A percentile compares a stretch with the other conserved stretches of the same genome.
These are phyloP conservation scores for Phytophthora sojae DNA, from an alignment of 352 stramenopile species.

Conservation along the genomic window DNA sequence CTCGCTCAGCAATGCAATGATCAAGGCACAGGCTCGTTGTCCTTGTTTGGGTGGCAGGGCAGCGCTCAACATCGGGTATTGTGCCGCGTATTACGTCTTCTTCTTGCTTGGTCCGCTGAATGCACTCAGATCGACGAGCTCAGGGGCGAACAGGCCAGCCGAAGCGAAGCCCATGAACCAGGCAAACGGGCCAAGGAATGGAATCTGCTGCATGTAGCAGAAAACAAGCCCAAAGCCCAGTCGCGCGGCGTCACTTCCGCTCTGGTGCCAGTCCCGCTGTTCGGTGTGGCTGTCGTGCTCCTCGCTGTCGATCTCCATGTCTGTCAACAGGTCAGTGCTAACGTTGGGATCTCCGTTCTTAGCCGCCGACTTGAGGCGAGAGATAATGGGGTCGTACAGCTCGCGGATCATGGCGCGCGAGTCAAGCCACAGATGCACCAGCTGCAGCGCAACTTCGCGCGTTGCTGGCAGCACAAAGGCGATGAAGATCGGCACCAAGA, in stretches of 20 bases:
- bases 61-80: too few species aligned
- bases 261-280: slow-evolving; percentile 59
- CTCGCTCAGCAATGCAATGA: too few species aligned
- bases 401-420: slow-evolving; percentile 71
- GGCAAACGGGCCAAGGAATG: slow-evolving; percentile 68
- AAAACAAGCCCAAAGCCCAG: slow-evolving; percentile 75
- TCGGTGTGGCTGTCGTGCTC: slow-evolving; percentile 32
- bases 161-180: slow-evolving; percentile 78
- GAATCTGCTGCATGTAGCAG: slow-evolving; percentile 62
- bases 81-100: slow-evolving; percentile 15
- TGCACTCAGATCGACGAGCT: slow-evolving; percentile 78
- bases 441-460: slow-evolving; percentile 47
- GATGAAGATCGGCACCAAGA: slow-evolving; percentile 65
- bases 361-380: slow-evolving; percentile 61
- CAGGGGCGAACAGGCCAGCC: slow-evolving; percentile 64
- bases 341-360: slow-evolving; percentile 38
- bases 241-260: slow-evolving; percentile 69
- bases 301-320: slow-evolving; percentile 44
- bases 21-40: too few species aligned
- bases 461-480: slow-evolving; percentile 59
- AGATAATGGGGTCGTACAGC: slow-evolving; percentile 74
- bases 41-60: too few species aligned
- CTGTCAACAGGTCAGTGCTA: slow-evolving; percentile 41
- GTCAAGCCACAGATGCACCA: slow-evolving; percentile 74
- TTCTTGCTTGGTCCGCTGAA: slow-evolving; percentile 70